Evolutionary conservation across 192 early-diverging fungal species (phyloP), one percentile per base, ranked within the genome.

Genomic region (Coemansia sp.): DNA sequence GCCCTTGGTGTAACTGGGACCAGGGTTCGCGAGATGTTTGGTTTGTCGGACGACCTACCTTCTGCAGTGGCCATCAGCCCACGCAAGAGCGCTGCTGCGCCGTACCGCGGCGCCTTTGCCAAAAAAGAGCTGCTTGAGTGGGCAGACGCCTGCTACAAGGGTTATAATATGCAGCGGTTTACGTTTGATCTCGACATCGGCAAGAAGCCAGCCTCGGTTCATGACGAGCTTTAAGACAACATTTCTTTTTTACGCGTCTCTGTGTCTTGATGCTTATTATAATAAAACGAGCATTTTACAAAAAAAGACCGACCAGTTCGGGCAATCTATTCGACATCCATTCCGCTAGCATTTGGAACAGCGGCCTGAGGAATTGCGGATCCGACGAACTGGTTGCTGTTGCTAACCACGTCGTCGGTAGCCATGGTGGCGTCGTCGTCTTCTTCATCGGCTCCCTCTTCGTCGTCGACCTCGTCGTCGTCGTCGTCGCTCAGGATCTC

Each of bases 31-130:
- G 55, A 66, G 2, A 58, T 84, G 29, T 85, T 89, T 71, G 78
- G 83, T 30, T 61, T 89, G 51, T 77, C 84, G 4, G 78, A 83
- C 58, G 83, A 85, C 58, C 80, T 82, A 32, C 89, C 89, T 14
- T 67, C 71, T 19, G 69, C 84, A 23, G 69, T 91, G 58, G 70
- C 83, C 29, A 55, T 89, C 14, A 83, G 81, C 59, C 83, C 83
- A 23, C 71, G 68, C 30, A 85, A 83, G 63, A 82, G 83, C 60
- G 74, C 84, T 2, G 85, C 78, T 54, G 73, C 83, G 14, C 83
- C 85, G 6, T 87, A 84, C 61, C 56, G 85, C 45, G 89, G 89
- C 8, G 65, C 80, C 0, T 89, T 85, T 74, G 81, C 84, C 48
- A 70, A 78, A 23, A 60, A 78, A n/a, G 76, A 74, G 16, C 78